Conservation (phyloP, 2,329 filamentous ascomycete genomes). For the Penicillium sp. region DNA sequence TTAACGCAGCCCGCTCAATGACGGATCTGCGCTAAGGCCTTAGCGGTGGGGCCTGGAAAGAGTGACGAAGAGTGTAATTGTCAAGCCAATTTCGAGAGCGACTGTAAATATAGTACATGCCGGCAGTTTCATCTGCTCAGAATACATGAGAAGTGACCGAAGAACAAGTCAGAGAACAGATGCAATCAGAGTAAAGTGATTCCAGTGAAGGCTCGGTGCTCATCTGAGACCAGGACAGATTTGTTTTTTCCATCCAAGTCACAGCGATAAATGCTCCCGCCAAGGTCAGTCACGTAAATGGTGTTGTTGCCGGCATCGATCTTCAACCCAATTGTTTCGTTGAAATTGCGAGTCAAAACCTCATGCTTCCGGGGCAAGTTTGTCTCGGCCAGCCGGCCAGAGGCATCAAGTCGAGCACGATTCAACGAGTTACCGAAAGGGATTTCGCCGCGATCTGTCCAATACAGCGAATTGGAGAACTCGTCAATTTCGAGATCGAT, state of each 20-base stretch:
- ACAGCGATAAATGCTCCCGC: conserved; percentile 27
- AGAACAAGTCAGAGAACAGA: too few relatives aligned
- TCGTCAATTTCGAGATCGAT: conserved; percentile 58
- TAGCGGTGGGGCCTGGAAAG: too few relatives aligned
- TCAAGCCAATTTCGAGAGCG: too few relatives aligned
- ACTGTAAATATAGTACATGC: too few relatives aligned
- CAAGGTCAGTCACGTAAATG: conserved; percentile 30
- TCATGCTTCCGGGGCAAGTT: background rate
- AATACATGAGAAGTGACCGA: too few relatives aligned
- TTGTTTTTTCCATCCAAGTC: conserved; percentile 5
- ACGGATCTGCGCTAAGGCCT: too few relatives aligned
- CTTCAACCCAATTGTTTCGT: conserved; percentile 29
- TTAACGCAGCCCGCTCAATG: too few relatives aligned
- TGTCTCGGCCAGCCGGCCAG: background rate
- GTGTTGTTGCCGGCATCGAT: conserved; percentile 17
- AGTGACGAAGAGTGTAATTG: too few relatives aligned
- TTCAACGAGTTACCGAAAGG: conserved; percentile 57
- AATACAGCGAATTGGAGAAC: conserved; percentile 49
- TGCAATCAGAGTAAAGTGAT: background rate
- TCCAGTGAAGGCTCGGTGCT: background rate
- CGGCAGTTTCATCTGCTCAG: too few relatives aligned
- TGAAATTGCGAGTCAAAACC: conserved; percentile 23
- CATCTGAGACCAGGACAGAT: background rate
- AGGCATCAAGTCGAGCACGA: conserved; percentile 25
- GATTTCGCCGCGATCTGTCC: conserved; percentile 60